Conservation (phyloP, 1,284 basidiomycete species). For the Chalciporus sp. region DNA sequence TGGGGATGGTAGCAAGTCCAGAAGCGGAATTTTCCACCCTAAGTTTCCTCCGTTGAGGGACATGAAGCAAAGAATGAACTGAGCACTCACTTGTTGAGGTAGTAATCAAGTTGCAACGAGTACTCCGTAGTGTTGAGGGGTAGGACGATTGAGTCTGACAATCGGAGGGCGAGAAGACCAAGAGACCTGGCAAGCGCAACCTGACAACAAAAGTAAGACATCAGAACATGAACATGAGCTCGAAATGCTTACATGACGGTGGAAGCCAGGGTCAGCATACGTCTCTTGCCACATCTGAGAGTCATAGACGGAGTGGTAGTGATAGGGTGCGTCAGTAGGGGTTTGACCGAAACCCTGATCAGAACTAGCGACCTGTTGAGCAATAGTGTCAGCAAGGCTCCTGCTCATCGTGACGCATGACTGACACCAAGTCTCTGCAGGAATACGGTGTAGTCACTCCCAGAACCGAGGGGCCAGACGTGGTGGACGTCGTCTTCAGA, state of each 20-base stretch:
- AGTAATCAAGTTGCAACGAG: constrained; percentile 60
- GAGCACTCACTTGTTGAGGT: constrained; percentile 53
- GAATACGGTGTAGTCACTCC: constrained; percentile 84
- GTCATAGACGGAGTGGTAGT: constrained; percentile 87
- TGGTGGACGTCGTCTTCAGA: constrained; percentile 23
- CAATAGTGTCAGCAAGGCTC: not conserved
- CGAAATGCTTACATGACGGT: constrained; percentile 57
- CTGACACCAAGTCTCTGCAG: constrained; percentile 56
- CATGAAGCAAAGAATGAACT: not conserved
- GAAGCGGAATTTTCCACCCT: constrained; percentile 52
- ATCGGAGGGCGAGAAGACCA: constrained; percentile 62
- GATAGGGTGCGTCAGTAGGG: constrained; percentile 67
- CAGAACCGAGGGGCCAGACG: constrained; percentile 49
- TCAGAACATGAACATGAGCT: not conserved
- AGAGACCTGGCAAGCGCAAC: constrained; percentile 65
- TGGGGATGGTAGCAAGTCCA: constrained; percentile 34
- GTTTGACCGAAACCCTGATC: constrained; percentile 41
- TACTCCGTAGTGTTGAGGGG: constrained; percentile 84
- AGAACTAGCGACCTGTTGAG: constrained; percentile 48
- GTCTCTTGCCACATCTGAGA: constrained; percentile 72
- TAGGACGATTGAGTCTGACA: constrained; percentile 60
- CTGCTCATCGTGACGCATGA: constrained; percentile 16
- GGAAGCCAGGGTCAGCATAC: constrained; percentile 78
- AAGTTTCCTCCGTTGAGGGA: constrained; percentile 4
- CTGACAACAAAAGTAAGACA: constrained; percentile 31